Conservation (phyloP, 225 moss, liverwort and hornwort genomes). For the Antitrichia curtipendula region DNA sequence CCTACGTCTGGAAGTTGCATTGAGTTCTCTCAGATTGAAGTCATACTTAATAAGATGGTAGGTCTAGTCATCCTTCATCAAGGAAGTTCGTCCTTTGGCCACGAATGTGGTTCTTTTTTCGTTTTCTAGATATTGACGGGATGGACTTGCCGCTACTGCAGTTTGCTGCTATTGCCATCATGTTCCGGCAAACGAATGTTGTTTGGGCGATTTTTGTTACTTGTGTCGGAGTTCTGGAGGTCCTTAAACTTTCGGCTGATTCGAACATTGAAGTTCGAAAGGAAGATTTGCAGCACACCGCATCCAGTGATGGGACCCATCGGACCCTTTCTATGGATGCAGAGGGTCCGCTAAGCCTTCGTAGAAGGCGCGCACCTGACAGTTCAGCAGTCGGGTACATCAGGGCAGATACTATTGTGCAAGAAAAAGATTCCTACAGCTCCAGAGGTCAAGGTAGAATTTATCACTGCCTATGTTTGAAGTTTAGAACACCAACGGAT, state of each 20-base stretch:
- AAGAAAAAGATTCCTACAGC: neutral
- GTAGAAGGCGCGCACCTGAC: conserved; percentile 7
- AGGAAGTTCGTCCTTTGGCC: neutral
- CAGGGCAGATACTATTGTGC: neutral
- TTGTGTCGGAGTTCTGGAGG: conserved; percentile 53
- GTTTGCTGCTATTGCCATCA: conserved; percentile 57
- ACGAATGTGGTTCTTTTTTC: neutral
- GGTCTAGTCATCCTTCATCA: neutral
- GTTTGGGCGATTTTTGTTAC: conserved; percentile 79
- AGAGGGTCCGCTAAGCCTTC: neutral
- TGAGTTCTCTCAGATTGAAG: neutral
- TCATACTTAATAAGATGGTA: neutral
- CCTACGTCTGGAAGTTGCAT: neutral
- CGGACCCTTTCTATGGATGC: conserved; percentile 1
- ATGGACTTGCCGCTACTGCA: conserved; percentile 3
- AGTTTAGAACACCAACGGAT: neutral
- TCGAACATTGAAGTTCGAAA: neutral
- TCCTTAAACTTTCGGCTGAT: conserved; percentile 17
- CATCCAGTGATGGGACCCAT: neutral
- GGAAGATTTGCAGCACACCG: neutral
- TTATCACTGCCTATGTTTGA: neutral
- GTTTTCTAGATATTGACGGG: neutral
- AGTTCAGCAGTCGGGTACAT: neutral
- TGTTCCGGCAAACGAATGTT: conserved; percentile 82
- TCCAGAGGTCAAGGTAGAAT: conserved; percentile 2